Evolutionary conservation across 306 rosid genomes (phyloP).

Genomic region (Datisca glomerata): DNA sequence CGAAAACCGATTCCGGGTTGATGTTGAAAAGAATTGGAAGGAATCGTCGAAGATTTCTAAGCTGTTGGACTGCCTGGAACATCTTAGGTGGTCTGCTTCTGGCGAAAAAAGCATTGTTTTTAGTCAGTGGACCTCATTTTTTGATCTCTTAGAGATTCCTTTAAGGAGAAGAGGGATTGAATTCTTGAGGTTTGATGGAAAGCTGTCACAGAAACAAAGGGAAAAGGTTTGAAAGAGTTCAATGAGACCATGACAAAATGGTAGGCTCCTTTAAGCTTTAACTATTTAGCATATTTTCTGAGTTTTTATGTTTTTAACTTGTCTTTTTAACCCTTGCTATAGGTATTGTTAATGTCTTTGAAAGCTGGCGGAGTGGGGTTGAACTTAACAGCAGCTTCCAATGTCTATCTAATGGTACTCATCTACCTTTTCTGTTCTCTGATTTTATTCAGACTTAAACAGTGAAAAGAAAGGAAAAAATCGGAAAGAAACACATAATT

Average conservation of each 20-base stretch:
- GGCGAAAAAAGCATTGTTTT: slow-evolving; percentile 70
- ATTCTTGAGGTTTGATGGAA: slow-evolving; percentile 62
- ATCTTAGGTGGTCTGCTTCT: slow-evolving; percentile 16
- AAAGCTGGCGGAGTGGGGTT: slow-evolving; percentile 93
- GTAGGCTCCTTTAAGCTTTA: no score
- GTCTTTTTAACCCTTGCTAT: no score
- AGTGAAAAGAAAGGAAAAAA: background rate
- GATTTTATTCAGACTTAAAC: background rate
- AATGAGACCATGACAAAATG: slow-evolving; percentile 38
- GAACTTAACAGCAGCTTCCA: slow-evolving; percentile 81
- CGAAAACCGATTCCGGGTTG: slow-evolving; percentile 48
- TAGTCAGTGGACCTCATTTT: slow-evolving; percentile 79
- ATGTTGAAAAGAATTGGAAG: slow-evolving; percentile 54
- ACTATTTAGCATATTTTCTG: no score
- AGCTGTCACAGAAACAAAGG: slow-evolving; percentile 51
- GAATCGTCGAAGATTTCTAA: slow-evolving; percentile 68
- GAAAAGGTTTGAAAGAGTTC: slow-evolving; percentile 64
- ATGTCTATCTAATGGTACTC: slow-evolving; percentile 66
- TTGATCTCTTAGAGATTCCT: slow-evolving; percentile 69
- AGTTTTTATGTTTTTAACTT: no score
- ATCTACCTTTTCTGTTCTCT: background rate
- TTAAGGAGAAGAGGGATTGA: slow-evolving; percentile 40
- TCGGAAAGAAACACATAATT: background rate
- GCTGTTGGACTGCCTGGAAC: slow-evolving; percentile 52
- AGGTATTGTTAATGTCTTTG: slow-evolving; percentile 70